These are phyloP conservation scores for Deinandra increscens DNA, from an alignment of 129 eudicot genomes.

Conservation along the genomic window DNA sequence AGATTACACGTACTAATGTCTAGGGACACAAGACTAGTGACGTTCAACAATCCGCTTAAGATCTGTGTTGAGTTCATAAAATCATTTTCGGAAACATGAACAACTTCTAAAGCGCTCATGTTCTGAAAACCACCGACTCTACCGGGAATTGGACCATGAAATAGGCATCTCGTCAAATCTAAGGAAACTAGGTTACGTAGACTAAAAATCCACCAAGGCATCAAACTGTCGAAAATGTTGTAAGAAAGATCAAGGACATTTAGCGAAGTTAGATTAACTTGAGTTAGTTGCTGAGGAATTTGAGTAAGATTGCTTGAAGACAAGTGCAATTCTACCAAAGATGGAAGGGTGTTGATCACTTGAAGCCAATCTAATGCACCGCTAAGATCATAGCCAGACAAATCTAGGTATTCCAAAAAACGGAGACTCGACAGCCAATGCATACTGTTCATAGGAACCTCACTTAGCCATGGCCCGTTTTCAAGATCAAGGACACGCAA, in stretches of 20 bases:
- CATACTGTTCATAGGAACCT: slow-evolving; percentile 1
- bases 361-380: slow-evolving; percentile 33
- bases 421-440: slow-evolving; percentile 37
- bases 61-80: slow-evolving; percentile 19
- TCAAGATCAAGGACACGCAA: slow-evolving; percentile 27
- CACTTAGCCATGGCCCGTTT: neutral
- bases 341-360: slow-evolving; percentile 35
- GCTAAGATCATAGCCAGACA: slow-evolving; percentile 30
- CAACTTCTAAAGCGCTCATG: slow-evolving; percentile 3
- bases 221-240: too few species aligned
- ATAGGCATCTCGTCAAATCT: slow-evolving; percentile 26
- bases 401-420: slow-evolving; percentile 27
- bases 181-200: slow-evolving; percentile 27
- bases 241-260: slow-evolving; percentile 43
- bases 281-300: slow-evolving; percentile 4
- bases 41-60: slow-evolving; percentile 23
- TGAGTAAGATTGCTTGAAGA: slow-evolving; percentile 20
- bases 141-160: slow-evolving; percentile 21
- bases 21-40: slow-evolving; percentile 22
- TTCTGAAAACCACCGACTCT: slow-evolving; percentile 23
- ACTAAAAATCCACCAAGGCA: slow-evolving; percentile 40
- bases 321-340: slow-evolving; percentile 30
- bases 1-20: slow-evolving; percentile 25
- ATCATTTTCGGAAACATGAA: slow-evolving; percentile 21
- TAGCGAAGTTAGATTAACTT: slow-evolving; percentile 14